These are phyloP conservation scores for Candida taoyuanica DNA, from an alignment of 805 yeast genomes.

Conservation along the genomic window DNA sequence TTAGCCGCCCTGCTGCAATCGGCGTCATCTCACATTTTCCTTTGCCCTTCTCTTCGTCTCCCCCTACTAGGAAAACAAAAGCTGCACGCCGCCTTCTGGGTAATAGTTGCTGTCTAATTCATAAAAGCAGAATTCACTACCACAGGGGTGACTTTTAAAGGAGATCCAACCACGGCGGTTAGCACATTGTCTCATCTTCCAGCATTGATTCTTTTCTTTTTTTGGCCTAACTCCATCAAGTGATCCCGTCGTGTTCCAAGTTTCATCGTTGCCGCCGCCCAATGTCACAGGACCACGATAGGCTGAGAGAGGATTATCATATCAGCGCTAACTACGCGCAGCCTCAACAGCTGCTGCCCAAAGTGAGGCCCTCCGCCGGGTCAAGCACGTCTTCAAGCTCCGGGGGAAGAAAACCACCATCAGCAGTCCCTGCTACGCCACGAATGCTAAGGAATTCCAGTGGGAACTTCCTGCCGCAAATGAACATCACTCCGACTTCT, in stretches of 20 bases:
- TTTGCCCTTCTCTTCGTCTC: neutral
- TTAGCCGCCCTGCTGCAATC: neutral
- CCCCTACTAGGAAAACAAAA: too few relatives aligned
- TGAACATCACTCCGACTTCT: slow-evolving; percentile 6
- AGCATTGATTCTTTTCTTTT: too few relatives aligned
- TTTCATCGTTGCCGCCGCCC: slow-evolving; percentile 10
- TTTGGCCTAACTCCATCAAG: too few relatives aligned
- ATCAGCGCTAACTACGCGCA: slow-evolving; percentile 20
- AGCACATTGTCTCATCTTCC: neutral
- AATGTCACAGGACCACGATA: slow-evolving; percentile 15
- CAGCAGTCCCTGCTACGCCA: slow-evolving; percentile 58
- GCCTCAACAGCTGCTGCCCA: slow-evolving; percentile 19
- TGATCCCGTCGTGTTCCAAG: neutral
- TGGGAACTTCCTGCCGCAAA: slow-evolving; percentile 28
- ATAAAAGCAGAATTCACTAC: too few relatives aligned
- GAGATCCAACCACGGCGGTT: neutral
- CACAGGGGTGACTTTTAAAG: too few relatives aligned
- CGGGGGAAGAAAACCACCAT: slow-evolving; percentile 15
- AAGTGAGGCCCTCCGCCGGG: slow-evolving; percentile 19
- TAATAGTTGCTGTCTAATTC: neutral
- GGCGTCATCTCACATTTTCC: too few relatives aligned
- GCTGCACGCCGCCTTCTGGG: neutral
- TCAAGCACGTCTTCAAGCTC: slow-evolving; percentile 10
- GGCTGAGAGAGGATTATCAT: slow-evolving; percentile 23
- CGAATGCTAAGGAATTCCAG: slow-evolving; percentile 61